Conservation (phyloP, 306 rosid genomes). For the Ceratonia siliqua region DNA sequence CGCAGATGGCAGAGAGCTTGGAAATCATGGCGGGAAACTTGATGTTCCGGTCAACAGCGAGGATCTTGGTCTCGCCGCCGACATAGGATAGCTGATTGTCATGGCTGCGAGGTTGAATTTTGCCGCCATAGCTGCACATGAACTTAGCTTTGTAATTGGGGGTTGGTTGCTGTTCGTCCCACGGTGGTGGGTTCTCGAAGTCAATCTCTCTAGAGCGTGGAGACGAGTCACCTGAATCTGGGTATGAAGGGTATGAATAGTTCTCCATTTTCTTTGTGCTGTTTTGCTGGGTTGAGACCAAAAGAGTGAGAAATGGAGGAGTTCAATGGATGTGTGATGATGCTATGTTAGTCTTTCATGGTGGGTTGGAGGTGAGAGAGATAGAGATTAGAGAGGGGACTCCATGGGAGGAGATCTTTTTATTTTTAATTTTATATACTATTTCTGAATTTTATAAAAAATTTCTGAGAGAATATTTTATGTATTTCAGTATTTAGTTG, state of each 20-base stretch:
- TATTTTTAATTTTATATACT: not conserved
- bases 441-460: not conserved
- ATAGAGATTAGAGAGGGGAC: not conserved
- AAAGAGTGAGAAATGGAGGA: not conserved
- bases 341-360: not conserved
- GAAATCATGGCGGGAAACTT: conserved; percentile 60
- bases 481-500: too few species aligned
- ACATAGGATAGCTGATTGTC: conserved; percentile 86
- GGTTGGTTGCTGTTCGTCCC: conserved; percentile 64
- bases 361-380: not conserved
- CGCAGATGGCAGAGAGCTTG: conserved; percentile 65
- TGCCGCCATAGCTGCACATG: conserved; percentile 96
- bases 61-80: conserved; percentile 94
- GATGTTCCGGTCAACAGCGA: conserved; percentile 74
- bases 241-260: conserved; percentile 66
- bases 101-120: conserved; percentile 90
- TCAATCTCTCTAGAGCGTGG: conserved; percentile 90
- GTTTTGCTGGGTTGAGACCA: not conserved
- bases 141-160: conserved; percentile 73
- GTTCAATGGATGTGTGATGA: not conserved
- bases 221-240: conserved; percentile 87
- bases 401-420: not conserved
- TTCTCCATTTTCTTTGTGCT: conserved; percentile 55
- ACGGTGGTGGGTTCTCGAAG: conserved; percentile 81
- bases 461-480: not conserved